Evolutionary conservation across 2,329 filamentous ascomycete genomes (phyloP), one percentile per base, ranked within the genome.

Genomic region (Pestalotiopsis sp.): DNA sequence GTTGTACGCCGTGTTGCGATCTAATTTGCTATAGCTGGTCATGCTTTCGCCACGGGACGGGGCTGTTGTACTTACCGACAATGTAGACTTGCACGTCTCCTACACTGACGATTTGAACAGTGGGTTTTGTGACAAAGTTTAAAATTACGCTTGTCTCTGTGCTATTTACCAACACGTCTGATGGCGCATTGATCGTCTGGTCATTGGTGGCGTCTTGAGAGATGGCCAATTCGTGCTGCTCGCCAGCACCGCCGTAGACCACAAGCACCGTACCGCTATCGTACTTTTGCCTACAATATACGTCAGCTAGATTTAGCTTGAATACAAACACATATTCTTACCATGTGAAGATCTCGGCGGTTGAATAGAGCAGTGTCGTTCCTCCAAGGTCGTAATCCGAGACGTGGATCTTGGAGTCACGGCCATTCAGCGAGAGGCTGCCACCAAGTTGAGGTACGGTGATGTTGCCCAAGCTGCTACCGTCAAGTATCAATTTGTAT

Each of bases 341-440:
- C 87, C 90, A 92, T 0, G 90, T 92, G 70, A 90, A 89, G 27
- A 93, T 86, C 73, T 93, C 91, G 0, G 89, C 90, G 2, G 91
- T 91, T 0, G 89, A 92, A 78, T 93, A 93, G 0, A 92, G 76
- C 17, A 93, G 75, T 1, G 82, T 86, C 4, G 82, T 79, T n/a
- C 85, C 84, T 0, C 88, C 89, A 61, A 93, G 79, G 13, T 87
- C 82, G 69, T 93, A 93, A 72, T 93, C 89, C 0, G 86, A 89
- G 4, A 93, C 86, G 73, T 91, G 88, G 57, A 92, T 85, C 78
- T 88, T 92, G 0, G 90, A 91, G 74, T 93, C 91, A 25, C 91
- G 82, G 0, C 91, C 87, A 52, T 70, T 74, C 17, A 74, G 68
- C 7, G 69, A 65, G 3, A 75, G 66, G 17, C 71, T 67, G 13